Evolutionary conservation across 371 early-diverging fungal genomes (phyloP).

Genomic region (Capniomyces stellatus): DNA sequence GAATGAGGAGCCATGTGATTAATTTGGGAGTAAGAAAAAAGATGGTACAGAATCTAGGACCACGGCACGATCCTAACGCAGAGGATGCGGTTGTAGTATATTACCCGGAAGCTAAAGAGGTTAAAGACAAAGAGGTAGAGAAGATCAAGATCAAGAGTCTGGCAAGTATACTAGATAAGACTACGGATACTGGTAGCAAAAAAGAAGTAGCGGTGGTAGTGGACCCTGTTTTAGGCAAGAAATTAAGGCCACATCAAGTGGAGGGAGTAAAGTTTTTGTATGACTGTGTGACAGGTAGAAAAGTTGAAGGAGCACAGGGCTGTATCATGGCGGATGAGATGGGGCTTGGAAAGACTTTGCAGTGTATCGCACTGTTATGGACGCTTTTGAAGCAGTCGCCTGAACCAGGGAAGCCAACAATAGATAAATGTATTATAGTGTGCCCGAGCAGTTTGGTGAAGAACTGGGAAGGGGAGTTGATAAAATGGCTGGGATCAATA

Average conservation of each 20-base stretch:
- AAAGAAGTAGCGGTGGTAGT: conserved; percentile 42
- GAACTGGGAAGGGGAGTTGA: conserved; percentile 78
- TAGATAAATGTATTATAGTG: conserved; percentile 73
- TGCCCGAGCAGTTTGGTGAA: conserved; percentile 68
- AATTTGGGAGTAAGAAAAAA: conserved; percentile 45
- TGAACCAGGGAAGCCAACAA: conserved; percentile 65
- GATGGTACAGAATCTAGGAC: conserved; percentile 28
- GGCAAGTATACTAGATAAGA: conserved; percentile 19
- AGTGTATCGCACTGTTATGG: conserved; percentile 88
- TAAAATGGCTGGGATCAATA: conserved; percentile 81
- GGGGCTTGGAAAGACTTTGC: conserved; percentile 90
- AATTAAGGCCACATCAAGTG: conserved; percentile 88
- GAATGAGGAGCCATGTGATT: conserved; percentile 2
- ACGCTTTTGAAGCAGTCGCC: conserved; percentile 82
- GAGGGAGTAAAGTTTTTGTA: conserved; percentile 89
- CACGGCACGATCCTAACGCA: conserved; percentile 68
- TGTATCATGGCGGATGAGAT: conserved; percentile 98
- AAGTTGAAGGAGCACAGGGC: conserved; percentile 42
- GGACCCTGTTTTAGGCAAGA: conserved; percentile 66
- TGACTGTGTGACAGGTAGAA: conserved; percentile 72
- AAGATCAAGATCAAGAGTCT: conserved; percentile 23
- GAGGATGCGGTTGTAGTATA: conserved; percentile 74
- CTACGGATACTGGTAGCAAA: conserved; percentile 6
- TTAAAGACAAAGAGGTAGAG: conserved; percentile 7
- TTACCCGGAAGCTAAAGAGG: conserved; percentile 26